Base-by-base conservation (phyloP, 257 asterid genomes). In the Nyctanthes arbortristis region DNA sequence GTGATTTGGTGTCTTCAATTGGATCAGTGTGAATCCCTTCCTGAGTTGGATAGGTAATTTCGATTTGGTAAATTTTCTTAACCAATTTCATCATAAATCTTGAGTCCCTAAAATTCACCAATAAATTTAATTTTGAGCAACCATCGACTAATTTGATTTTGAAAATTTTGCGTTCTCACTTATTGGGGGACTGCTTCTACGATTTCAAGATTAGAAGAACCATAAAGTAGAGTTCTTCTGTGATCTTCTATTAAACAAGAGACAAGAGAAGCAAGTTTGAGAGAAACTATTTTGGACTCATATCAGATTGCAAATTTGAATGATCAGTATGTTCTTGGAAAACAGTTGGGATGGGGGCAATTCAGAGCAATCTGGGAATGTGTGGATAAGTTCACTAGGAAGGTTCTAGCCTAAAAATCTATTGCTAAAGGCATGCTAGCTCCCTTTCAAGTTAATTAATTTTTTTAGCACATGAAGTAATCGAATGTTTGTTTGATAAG, bases 261-360 rank as follows among this genome's bases (percentile, higher is more conserved):
- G 70, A 61, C 29, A 71, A 71, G 78, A 86, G 80, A 66, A 25
- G 78, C 76, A 14, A 83, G 58, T 79, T 78, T 90, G 85, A 72
- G 63, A 35, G 89, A 78, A 61, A 77, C 88, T 32, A 77, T 86
- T 66, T 76, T 90, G 78, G 91, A 70, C 10, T 70, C 89, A 0
- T 68, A 66, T 22, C 75, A 76, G 66, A 68, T 58, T 0, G 83
- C 82, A 8, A 73, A 70, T 68, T 74, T 89, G 69, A 77, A 63
- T 31, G 92, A 87, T 58, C 72, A 76, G 20, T 89, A 82, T 76
- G 75, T 73, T 74, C 95, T 89, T 18, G 90, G 95, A 49, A 74
- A 75, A 39, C 90, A 82, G 60, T 84, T 89, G 73, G 96, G 96
- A 7, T 84, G 89, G 92, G 96, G 96, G 0, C 96, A 87, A 58